Percentiles rank a stretch among this genome's conserved stretches.
phyloP scores from a whole-genome alignment of 495 filamentous ascomycete genomes.

The Umbilicaria muhlenbergii region DNA sequence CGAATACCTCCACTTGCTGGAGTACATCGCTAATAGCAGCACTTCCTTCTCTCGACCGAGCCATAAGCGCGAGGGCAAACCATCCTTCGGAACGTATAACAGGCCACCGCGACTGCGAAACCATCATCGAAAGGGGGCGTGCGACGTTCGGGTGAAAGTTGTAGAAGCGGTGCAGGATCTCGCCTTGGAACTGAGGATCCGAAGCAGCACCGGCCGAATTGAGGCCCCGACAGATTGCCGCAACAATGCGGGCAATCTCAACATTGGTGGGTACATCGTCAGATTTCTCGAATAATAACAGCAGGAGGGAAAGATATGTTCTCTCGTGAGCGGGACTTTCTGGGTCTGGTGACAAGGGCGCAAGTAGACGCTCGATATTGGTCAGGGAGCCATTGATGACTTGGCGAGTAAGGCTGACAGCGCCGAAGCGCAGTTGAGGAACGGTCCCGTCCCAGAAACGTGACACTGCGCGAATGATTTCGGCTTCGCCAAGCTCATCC shows the following conservation, averaged over 20 bases:
- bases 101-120: constrained; percentile 53
- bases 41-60: constrained; percentile 32
- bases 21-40: constrained; percentile 32
- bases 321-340: constrained; percentile 23
- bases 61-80: constrained; percentile 63
- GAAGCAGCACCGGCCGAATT: constrained; percentile 22
- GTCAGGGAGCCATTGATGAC: constrained; percentile 40
- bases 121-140: constrained; percentile 41
- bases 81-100: constrained; percentile 55
- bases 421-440: constrained; percentile 55
- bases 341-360: constrained; percentile 21
- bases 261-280: constrained; percentile 51
- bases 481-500: constrained; percentile 34
- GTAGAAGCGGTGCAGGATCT: constrained; percentile 34
- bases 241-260: constrained; percentile 53
- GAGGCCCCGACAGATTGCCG: constrained; percentile 47
- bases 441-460: constrained; percentile 43
- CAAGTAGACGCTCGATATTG: constrained; percentile 37
- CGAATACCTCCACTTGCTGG: constrained; percentile 28
- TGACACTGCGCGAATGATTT: constrained; percentile 37
- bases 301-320: constrained; percentile 44
- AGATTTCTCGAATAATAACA: constrained; percentile 39
- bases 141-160: constrained; percentile 31
- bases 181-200: constrained; percentile 11
- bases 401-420: constrained; percentile 50